Evolutionary conservation across 352 stramenopile genomes (phyloP).

Genomic region (Pythium aphanidermatum): DNA sequence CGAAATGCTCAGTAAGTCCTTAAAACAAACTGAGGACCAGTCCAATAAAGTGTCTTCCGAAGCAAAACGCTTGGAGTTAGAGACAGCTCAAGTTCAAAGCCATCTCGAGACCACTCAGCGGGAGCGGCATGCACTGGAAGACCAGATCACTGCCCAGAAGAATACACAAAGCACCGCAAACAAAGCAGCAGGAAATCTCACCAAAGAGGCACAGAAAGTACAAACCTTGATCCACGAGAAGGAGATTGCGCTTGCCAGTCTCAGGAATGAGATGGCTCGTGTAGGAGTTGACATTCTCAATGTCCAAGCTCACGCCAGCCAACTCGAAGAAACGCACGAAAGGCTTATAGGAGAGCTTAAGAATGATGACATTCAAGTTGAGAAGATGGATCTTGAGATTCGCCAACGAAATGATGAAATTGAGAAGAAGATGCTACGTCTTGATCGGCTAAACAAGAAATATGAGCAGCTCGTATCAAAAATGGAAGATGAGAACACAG

Average conservation of each 20-base stretch:
- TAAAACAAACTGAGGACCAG: constrained; percentile 85
- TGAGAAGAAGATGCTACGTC: constrained; percentile 93
- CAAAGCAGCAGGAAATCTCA: constrained; percentile 91
- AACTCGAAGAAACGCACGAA: constrained; percentile 83
- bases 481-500: constrained; percentile 89
- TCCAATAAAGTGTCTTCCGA: constrained; percentile 51
- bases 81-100: constrained; percentile 56
- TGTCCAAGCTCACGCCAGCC: constrained; percentile 80
- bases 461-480: constrained; percentile 90
- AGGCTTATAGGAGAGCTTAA: constrained; percentile 80
- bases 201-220: constrained; percentile 67
- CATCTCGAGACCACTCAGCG: constrained; percentile 84
- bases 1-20: constrained; percentile 82
- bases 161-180: constrained; percentile 86
- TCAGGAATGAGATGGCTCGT: constrained; percentile 92
- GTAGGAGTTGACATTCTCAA: constrained; percentile 91
- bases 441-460: constrained; percentile 93
- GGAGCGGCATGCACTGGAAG: constrained; percentile 86
- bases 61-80: constrained; percentile 64
- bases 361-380: constrained; percentile 83
- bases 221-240: constrained; percentile 79
- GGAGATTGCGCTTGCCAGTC: constrained; percentile 81
- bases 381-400: constrained; percentile 92
- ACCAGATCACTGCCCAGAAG: constrained; percentile 70
- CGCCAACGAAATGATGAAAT: constrained; percentile 94